Evolutionary conservation across 306 rosid species (phyloP), one percentile per base, ranked within the genome.

Genomic region (Mimosa pudica): DNA sequence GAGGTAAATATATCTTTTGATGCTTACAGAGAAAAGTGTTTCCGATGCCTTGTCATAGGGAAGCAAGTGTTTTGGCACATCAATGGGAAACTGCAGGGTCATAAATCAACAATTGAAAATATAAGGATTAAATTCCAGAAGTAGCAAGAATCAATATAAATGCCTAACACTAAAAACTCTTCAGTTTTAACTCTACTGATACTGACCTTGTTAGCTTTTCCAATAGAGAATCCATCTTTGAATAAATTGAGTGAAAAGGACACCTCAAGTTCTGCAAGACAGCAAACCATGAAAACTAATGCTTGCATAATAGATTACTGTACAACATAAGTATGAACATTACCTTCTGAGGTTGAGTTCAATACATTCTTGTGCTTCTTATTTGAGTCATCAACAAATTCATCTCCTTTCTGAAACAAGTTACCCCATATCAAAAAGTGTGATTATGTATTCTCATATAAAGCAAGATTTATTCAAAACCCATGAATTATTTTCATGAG

Each of bases 201-300:
- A 46, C 88, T 79, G 32, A 85, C 88, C 88, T 85, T 77, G 9
- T 70, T 8, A 36, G 70, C 82, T 57, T 82, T 79, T 76, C 86
- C 86, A 36, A 85, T 16, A 49, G 82, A 82, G 76, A 79, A 85
- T 10, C 88, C 88, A 41, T 76, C 78, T 68, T 42, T 70, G 55
- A 85, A 85, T 73, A 85, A 69, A 73, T 79, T 79, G 67, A 85
- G 67, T 30, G 79, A 79, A 70, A 85, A 85, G 65, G 84, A 85
- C 44, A 42, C 88, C 60, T 85, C 88, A 62, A 82, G 58, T 32
- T 79, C 88, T 85, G 81, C 86, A 85, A n/a, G 18, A 79, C 78
- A 32, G 33, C 47, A 44, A 38, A 41, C 74, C 47, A 46, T 82
- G 61, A 74, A 80, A 75, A 70, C 4, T 2, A 48, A 79, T 11